Base-by-base conservation (phyloP, 768 basidiomycete species). In the Kwoniella pini region DNA sequence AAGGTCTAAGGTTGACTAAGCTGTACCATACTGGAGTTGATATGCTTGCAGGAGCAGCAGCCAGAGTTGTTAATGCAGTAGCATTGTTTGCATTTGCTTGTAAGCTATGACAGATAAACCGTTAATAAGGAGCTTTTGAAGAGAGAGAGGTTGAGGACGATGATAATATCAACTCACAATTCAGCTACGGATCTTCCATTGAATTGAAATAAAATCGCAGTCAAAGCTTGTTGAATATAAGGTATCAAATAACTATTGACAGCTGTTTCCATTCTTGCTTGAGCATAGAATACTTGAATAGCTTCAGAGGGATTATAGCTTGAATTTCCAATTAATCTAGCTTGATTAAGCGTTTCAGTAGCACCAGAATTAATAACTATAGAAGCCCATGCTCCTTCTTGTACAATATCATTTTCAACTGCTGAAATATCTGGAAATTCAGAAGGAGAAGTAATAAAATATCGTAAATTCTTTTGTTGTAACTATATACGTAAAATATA, bases 211-310 rank as follows among this genome's bases (percentile, higher is more conserved):
- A 63, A 55, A 27, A 72, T 63, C 31, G 36, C 19, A 12, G 51
- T 51, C 26, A 78, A 28, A 3, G 65, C 64, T 12, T 53, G 43
- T 26, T 70, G 73, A 11, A 79, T 74, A 38, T 78, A 72, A 5
- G 82, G 81, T 17, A 81, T 65, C 53, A 83, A 66, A 60, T 78
- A 82, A 57, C 70, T 81, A 9, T 76, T 78, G 9, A 77, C 67
- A 1, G 82, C 82, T 15, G 77, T 76, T 65, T 83, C 82, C 44
- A 81, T 77, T 15, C 82, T 73, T 12, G 80, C 82, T 65, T 82
- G 81, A n/a, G 77, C 64, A 65, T 82, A 83, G 57, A 77, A 80
- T n/a, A 80, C 76, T 4, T 75, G 68, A 43, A 82, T 78, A 7
- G 80, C 80, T 4, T 58, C 59, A 0, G 56, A 56, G 0, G 80